Conservation (phyloP, 345 rosid genomes). For the Viola odorata region DNA sequence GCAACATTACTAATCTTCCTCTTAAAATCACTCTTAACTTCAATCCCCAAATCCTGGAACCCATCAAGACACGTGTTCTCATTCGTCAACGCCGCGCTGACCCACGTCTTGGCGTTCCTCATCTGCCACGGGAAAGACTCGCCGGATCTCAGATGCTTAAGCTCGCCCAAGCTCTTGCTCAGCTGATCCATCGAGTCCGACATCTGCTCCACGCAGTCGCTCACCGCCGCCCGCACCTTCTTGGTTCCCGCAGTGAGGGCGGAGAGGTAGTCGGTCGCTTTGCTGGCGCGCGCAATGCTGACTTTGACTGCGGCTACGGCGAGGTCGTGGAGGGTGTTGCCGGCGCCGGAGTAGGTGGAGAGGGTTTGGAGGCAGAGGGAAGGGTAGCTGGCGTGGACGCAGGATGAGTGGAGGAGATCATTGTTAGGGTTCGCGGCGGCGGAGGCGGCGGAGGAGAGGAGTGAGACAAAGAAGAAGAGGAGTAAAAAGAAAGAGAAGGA, state of each 20-base stretch:
- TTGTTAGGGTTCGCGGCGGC: slow-evolving; percentile 11
- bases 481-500: slow-evolving; percentile 10
- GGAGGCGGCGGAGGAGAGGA: slow-evolving; percentile 13
- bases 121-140: slow-evolving; percentile 53
- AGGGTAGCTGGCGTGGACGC: slow-evolving; percentile 73
- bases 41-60: slow-evolving; percentile 40
- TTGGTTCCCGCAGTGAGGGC: slow-evolving; percentile 11
- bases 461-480: slow-evolving; percentile 8
- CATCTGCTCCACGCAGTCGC: slow-evolving; percentile 74
- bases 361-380: slow-evolving; percentile 61
- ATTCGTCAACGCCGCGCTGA: slow-evolving; percentile 72
- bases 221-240: slow-evolving; percentile 43
- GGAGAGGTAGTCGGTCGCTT: slow-evolving; percentile 30
- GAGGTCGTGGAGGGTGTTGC: slow-evolving; percentile 52
- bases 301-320: slow-evolving; percentile 71
- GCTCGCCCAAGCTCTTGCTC: slow-evolving; percentile 41
- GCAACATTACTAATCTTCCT: slow-evolving; percentile 53
- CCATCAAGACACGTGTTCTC: slow-evolving; percentile 93
- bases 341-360: slow-evolving; percentile 58
- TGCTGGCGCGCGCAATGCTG: slow-evolving; percentile 45
- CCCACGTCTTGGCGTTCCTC: slow-evolving; percentile 85
- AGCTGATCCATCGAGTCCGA: slow-evolving; percentile 64
- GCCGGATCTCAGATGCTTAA: slow-evolving; percentile 47
- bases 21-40: slow-evolving; percentile 40
- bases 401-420: slow-evolving; percentile 60